Evolutionary conservation across 768 basidiomycete species (phyloP).

Genomic region (Rhodotorula diobovata): DNA sequence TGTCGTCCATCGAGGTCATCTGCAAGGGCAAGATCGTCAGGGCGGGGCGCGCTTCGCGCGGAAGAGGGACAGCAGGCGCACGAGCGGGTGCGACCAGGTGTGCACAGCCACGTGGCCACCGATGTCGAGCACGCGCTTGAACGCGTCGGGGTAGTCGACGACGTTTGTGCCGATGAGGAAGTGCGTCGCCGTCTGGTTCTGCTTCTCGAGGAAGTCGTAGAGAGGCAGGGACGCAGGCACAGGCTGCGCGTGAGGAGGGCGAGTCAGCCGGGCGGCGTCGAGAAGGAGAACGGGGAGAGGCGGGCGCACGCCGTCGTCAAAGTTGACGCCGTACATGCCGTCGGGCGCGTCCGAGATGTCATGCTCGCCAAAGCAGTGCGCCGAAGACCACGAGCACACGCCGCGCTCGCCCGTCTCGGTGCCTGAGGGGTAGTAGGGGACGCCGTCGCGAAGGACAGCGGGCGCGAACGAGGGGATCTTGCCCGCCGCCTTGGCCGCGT

Average conservation of each 20-base stretch:
- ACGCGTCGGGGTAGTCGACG: slow-evolving; percentile 56
- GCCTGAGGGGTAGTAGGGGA: slow-evolving; percentile 44
- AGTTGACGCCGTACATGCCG: slow-evolving; percentile 60
- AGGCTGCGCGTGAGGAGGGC: slow-evolving; percentile 47
- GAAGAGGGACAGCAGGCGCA: background rate
- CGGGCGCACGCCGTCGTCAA: slow-evolving; percentile 63
- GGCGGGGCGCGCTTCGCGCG: background rate
- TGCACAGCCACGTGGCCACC: slow-evolving; percentile 49
- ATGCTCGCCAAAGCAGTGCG: slow-evolving; percentile 50
- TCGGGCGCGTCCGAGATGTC: slow-evolving; percentile 74
- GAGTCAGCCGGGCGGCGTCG: background rate
- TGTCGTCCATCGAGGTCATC: slow-evolving; percentile 72
- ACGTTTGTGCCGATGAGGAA: slow-evolving; percentile 84
- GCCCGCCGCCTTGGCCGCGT: slow-evolving; percentile 62
- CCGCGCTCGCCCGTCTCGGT: slow-evolving; percentile 12
- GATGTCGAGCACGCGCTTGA: slow-evolving; percentile 55
- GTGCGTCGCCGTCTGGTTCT: slow-evolving; percentile 71
- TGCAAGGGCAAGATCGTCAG: slow-evolving; percentile 35
- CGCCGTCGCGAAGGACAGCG: slow-evolving; percentile 49
- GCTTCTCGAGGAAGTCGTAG: slow-evolving; percentile 62
- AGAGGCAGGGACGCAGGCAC: slow-evolving; percentile 52
- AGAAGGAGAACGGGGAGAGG: background rate
- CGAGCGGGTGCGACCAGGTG: slow-evolving; percentile 63
- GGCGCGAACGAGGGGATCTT: slow-evolving; percentile 66
- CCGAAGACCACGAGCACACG: slow-evolving; percentile 31